Conservation (phyloP, 345 rosid genomes). For the rapeseed (Brassica napus) region Da-Ae NC_063441.1:17717501-17718000, state of each 20-base stretch:
- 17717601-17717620: background rate
- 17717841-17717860: constrained; percentile 21
- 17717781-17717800: constrained; percentile 29
- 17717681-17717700: background rate
- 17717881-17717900: background rate
- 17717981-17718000: constrained; percentile 31
- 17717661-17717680: background rate
- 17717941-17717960: constrained; percentile 40
- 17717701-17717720: background rate
- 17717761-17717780: constrained; percentile 5
- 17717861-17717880: constrained; percentile 1
- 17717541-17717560: background rate
- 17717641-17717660: background rate
- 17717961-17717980: constrained; percentile 38
- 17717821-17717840: constrained; percentile 34
- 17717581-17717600: background rate
- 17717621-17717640: background rate
- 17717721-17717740: background rate
- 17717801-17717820: constrained; percentile 31
- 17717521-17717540: background rate
- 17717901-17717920: constrained; percentile 13
- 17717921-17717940: constrained; percentile 30
- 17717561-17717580: background rate
- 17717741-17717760: background rate
- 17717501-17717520: background rate